Percentiles rank a stretch among this genome's conserved stretches.
Conservation (phyloP, 1,139 yeast species). For the Magnusiomyces ingens region DNA sequence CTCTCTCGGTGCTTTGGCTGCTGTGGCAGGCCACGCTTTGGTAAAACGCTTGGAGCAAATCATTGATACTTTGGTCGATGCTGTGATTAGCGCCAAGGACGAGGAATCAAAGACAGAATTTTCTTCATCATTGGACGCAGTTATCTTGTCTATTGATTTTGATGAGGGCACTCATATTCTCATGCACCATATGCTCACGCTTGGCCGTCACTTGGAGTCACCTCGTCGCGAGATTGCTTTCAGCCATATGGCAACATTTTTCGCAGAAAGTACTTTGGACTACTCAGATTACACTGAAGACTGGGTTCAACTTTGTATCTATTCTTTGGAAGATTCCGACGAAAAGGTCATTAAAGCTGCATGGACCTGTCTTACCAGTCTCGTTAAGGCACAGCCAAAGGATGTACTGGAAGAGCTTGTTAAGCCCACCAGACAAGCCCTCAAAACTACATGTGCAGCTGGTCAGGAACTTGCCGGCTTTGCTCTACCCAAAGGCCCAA, state of each 20-base stretch:
- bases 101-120: constrained; percentile 37
- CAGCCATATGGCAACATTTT: constrained; percentile 66
- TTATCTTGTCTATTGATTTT: constrained; percentile 63
- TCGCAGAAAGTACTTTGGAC: constrained; percentile 57
- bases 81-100: constrained; percentile 30
- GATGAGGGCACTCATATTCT: constrained; percentile 82
- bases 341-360: constrained; percentile 58
- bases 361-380: constrained; percentile 58
- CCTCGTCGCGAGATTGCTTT: constrained; percentile 60
- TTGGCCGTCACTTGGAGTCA: constrained; percentile 62
- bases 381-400: constrained; percentile 54
- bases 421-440: constrained; percentile 68
- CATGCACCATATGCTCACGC: constrained; percentile 69
- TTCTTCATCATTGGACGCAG: constrained; percentile 52
- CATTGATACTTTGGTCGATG: constrained; percentile 60
- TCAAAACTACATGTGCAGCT: constrained; percentile 56
- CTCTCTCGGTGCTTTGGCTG: constrained; percentile 82
- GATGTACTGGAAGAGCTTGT: constrained; percentile 71
- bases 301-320: constrained; percentile 62
- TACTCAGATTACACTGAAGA: constrained; percentile 70
- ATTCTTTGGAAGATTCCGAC: constrained; percentile 67
- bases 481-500: constrained; percentile 76
- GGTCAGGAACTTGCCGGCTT: constrained; percentile 73
- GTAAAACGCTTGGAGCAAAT: constrained; percentile 66
- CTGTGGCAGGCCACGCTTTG: constrained; percentile 83